Evolutionary conservation across 352 stramenopile species (phyloP), one percentile per base, ranked within the genome.

Genomic region (Phytophthora sansomeana): DNA sequence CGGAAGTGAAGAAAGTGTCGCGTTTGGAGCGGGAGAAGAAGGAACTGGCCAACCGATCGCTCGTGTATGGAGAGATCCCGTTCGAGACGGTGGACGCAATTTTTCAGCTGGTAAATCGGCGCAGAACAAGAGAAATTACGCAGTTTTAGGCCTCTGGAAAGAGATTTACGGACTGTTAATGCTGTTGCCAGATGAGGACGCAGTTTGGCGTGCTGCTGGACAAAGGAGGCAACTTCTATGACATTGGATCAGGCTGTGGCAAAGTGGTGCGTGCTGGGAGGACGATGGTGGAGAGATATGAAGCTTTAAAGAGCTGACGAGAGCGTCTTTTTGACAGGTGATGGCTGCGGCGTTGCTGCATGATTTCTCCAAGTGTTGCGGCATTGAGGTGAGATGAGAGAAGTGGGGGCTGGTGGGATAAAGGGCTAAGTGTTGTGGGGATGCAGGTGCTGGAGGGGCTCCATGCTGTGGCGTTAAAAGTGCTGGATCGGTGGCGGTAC

Each of bases 1-100:
- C 61, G 1, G 64, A 74, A 28, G 81, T 67, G 16, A 90, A 90
- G 63, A 78, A 72, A 50, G 79, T 87, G 53, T 90, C 81, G 54
- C 68, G 81, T 6, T 63, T 87, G 41, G 81, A 90, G 71, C 81
- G 81, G 29, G 81, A 90, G 65, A 78, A 81, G 46, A 90, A 89
- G 58, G 77, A 85, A 41, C 67, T 88, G 51, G 68, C 75, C 19
- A 87, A 87, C 30, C 77, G 81, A 14, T 90, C 81, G 61, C 79
- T 90, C 13, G 78, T 80, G 16, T 90, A 90, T 39, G 81, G 81
- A 14, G 81, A 90, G 46, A 87, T 90, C 47, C 79, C 75, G 6
- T 90, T 90, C 46, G 58, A 70, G 52, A 89, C 77, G 13, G 71
- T 90, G 43, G 69, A 66, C 26, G 75, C 75, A 49, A 80, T 89